These are phyloP conservation scores for Colletotrichum sp. DNA, from an alignment of 2,329 filamentous ascomycete genomes.

Conservation along the genomic window DNA sequence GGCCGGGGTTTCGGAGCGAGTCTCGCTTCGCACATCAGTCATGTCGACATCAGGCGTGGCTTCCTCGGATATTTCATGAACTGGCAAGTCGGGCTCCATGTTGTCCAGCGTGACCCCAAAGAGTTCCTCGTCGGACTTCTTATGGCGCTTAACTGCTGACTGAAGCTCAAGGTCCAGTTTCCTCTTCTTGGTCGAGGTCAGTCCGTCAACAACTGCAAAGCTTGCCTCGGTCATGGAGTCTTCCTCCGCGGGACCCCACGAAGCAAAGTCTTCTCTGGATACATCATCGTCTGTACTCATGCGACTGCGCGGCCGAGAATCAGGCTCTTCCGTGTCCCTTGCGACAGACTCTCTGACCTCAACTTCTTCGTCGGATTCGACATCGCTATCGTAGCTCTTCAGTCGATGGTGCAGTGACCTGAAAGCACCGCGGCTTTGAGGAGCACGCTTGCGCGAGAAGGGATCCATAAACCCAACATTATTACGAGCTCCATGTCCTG, in stretches of 20 bases:
- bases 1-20: slow-evolving; percentile 52
- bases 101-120: slow-evolving; percentile 68
- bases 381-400: slow-evolving; percentile 75
- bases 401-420: slow-evolving; percentile 84
- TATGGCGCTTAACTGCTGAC: slow-evolving; percentile 77
- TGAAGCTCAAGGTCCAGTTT: slow-evolving; percentile 76
- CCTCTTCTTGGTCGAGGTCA: slow-evolving; percentile 65
- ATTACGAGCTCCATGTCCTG: slow-evolving; percentile 57
- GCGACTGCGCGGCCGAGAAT: slow-evolving; percentile 81
- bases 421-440: slow-evolving; percentile 64
- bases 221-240: slow-evolving; percentile 77
- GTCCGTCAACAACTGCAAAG: slow-evolving; percentile 65
- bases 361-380: slow-evolving; percentile 87
- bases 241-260: slow-evolving; percentile 59
- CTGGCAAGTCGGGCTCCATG: slow-evolving; percentile 54
- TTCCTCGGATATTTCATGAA: slow-evolving; percentile 54
- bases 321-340: slow-evolving; percentile 83
- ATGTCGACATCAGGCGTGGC: slow-evolving; percentile 51
- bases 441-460: slow-evolving; percentile 67
- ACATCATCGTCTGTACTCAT: slow-evolving; percentile 60
- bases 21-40: slow-evolving; percentile 48
- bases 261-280: slow-evolving; percentile 53
- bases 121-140: slow-evolving; percentile 80
- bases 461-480: slow-evolving; percentile 68
- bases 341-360: slow-evolving; percentile 64